Evolutionary conservation across 768 basidiomycete species (phyloP), one percentile per base, ranked within the genome.

Genomic region (Lepiota brunneoincarnata): DNA sequence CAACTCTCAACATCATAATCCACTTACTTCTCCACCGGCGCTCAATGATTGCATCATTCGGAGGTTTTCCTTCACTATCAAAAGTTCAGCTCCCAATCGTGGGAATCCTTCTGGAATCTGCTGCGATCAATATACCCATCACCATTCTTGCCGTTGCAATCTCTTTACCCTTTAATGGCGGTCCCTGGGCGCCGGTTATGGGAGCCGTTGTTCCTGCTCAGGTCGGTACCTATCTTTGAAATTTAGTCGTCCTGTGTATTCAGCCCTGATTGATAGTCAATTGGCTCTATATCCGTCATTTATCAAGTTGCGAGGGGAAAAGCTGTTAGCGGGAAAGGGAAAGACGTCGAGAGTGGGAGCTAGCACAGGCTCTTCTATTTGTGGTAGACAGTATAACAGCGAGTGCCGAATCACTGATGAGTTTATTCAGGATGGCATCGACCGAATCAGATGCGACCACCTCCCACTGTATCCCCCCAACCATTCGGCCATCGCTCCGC

Each of bases 91-190:
- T 42, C 5, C 28, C 18, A 7, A 51, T 35, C 17, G 12, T 31
- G 2, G 31, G 50, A 0, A 43, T 51, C 20, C 50, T 51, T 6
- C 26, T 51, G 3, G 50, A 51, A n/a, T 51, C 50, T 18, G 50
- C 40, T 15, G 28, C 38, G 6, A 34, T 51, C 2, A 42, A 42
- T 31, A 31, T 51, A 15, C 50, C 50, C 0, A 10, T 45, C 3
- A 28, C 44, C 3, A 14, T 31, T 45, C 24, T 24, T 12, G 3
- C 6, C 4, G 10, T 45, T 28, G 23, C 26, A 26, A 6, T 45
- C 3, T 9, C 6, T 5, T 5, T 45, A 17, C 1, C 4, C 9
- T 11, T 14, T 9, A n/a, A 14, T 17, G 24, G n/a, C 2, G 12
- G 7, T 9, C 26, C 10, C 26, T 31, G 26, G 15, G 31, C 31